Base-by-base conservation (phyloP, 352 stramenopile species). In the Phytophthora hibernalis region DNA sequence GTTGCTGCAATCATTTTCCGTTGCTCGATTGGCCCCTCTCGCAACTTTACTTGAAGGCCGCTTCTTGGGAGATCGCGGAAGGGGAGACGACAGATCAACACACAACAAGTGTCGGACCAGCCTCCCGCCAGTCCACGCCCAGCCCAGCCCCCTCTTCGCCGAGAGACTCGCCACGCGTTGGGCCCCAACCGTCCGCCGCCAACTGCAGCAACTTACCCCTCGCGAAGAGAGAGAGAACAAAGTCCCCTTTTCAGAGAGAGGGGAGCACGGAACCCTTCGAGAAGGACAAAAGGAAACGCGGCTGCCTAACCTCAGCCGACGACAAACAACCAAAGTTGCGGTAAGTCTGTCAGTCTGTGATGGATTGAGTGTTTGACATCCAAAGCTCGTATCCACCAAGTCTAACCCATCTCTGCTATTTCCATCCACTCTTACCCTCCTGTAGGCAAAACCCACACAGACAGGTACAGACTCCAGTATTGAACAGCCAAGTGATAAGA, bases 121-220 rank as follows among this genome's bases (percentile, higher is more conserved):
- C 33, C 54, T 37, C 35, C 42, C 59, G 45, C 40, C 37, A 31
- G 26, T 31, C 26, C 26, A 31, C 37, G 37, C 38, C 33, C 38
- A 52, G 45, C 30, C 51, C 28, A 52, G 45, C 30, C 51, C 28
- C 51, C 56, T 72, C 56, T 62, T 68, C 40, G 54, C 60, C 28
- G 35, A 72, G 62, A 69, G 57, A 64, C 56, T 69, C 42, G 63
- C 56, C 57, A 76, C 68, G 68, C 63, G 68, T 76, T 76, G 68
- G 49, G 24, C 53, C 48, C 63, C 63, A 72, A 76, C 63, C 63
- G 68, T 76, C 63, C 48, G 47, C 61, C 47, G 42, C 43, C 50
- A 57, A 51, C 55, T 48, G 24, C 51, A 47, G 49, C 60, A 38
- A 45, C 51, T 56, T 52, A 42, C 55, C 20, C 51, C 24, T 55